Conservation (phyloP, 768 basidiomycete genomes). For the Naganishia kalamii region DNA sequence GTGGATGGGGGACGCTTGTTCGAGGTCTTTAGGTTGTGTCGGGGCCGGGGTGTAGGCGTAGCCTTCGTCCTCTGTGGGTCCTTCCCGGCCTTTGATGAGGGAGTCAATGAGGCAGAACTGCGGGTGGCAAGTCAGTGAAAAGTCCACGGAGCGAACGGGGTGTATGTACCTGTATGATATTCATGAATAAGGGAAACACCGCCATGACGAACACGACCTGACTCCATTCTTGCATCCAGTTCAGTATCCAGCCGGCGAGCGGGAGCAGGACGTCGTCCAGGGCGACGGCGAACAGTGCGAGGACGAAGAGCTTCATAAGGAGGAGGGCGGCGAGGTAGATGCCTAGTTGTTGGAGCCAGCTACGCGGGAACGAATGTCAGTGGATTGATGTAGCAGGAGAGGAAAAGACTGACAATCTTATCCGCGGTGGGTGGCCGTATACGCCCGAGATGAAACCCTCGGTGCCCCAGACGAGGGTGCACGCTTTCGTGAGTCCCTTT, state of each 20-base stretch:
- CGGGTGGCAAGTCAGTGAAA: conserved; percentile 47
- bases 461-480: conserved; percentile 46
- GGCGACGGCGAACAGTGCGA: conserved; percentile 58
- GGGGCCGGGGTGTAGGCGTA: conserved; percentile 1
- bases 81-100: conserved; percentile 37
- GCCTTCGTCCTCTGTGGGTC: neutral
- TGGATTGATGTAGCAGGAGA: conserved; percentile 32
- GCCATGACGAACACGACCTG: conserved; percentile 64
- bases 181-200: conserved; percentile 61
- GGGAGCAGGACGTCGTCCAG: conserved; percentile 64
- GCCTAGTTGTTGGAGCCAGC: conserved; percentile 48
- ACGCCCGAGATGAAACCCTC: conserved; percentile 73
- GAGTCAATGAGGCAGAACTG: conserved; percentile 91
- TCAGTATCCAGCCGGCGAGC: conserved; percentile 78
- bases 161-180: conserved; percentile 32
- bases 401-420: conserved; percentile 67
- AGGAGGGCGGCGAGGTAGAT: conserved; percentile 75
- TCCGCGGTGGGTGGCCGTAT: conserved; percentile 76
- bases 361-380: neutral
- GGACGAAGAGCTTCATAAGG: conserved; percentile 86
- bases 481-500: conserved; percentile 58
- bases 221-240: conserved; percentile 54
- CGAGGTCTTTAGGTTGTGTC: conserved; percentile 4
- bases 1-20: neutral
- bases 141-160: neutral